Conservation (phyloP, 768 basidiomycete species). For the Sarcodon aspratus region DNA sequence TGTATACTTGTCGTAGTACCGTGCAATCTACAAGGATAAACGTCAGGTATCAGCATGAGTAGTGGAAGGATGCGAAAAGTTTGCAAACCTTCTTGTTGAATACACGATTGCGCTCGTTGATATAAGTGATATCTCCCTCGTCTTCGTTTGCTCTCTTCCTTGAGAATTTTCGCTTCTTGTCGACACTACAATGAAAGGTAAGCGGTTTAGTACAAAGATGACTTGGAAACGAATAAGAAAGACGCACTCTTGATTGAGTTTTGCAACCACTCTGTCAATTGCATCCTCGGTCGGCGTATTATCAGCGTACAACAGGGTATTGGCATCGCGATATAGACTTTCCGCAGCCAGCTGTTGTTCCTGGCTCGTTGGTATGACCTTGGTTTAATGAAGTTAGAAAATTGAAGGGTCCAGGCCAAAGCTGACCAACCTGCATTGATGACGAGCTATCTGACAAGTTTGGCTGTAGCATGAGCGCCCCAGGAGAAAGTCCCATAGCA, state of each 20-base stretch:
- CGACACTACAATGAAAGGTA: slow-evolving; percentile 40
- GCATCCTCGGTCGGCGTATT: slow-evolving; percentile 93
- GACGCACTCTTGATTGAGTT: slow-evolving; percentile 92
- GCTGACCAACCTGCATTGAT: slow-evolving; percentile 23
- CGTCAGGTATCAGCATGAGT: background rate
- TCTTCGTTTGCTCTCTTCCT: slow-evolving; percentile 86
- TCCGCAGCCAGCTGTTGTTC: slow-evolving; percentile 67
- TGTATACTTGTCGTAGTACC: slow-evolving; percentile 97
- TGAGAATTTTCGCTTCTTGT: slow-evolving; percentile 85
- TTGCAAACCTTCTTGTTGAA: slow-evolving; percentile 87
- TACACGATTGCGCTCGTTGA: slow-evolving; percentile 96
- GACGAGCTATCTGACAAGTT: slow-evolving; percentile 17
- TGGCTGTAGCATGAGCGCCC: slow-evolving; percentile 34
- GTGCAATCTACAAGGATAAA: slow-evolving; percentile 51
- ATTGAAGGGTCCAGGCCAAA: background rate
- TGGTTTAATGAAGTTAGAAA: slow-evolving; percentile 7
- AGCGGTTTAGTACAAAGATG: slow-evolving; percentile 3
- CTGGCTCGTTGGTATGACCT: slow-evolving; percentile 43
- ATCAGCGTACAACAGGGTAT: slow-evolving; percentile 88
- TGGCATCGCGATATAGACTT: slow-evolving; percentile 86
- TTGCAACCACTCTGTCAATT: slow-evolving; percentile 82
- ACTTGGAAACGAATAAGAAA: background rate
- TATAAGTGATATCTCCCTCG: slow-evolving; percentile 95
- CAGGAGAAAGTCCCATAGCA: slow-evolving; percentile 63
- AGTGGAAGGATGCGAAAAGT: background rate